Evolutionary conservation across 345 rosid genomes (phyloP).

Genomic region (Euphorbia pulcherrima): DNA sequence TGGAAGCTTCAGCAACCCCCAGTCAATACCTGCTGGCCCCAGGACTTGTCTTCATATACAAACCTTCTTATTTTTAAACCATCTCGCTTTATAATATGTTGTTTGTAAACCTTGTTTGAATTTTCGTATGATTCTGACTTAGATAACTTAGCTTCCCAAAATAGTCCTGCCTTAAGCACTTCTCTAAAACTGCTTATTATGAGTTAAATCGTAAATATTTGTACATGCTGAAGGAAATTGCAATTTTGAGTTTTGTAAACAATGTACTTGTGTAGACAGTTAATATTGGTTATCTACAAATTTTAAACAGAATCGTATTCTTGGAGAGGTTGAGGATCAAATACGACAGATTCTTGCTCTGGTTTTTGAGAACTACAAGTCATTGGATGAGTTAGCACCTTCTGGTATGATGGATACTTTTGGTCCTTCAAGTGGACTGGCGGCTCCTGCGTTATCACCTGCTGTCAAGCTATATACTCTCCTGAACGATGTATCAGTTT

Average conservation of each 20-base stretch:
- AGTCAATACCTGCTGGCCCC: too few species aligned
- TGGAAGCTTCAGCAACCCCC: too few species aligned
- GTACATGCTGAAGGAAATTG: background rate
- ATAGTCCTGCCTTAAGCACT: background rate
- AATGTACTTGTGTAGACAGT: background rate
- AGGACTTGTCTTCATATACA: background rate
- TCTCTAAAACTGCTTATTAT: background rate
- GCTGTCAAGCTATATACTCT: conserved; percentile 26
- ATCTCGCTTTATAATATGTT: background rate
- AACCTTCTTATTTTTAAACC: background rate
- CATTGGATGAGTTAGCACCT: conserved; percentile 19
- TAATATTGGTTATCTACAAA: background rate
- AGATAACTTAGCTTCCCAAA: background rate
- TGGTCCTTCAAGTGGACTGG: conserved; percentile 24
- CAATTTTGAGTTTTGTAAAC: background rate
- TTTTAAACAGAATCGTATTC: conserved; percentile 23
- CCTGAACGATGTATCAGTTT: conserved; percentile 21
- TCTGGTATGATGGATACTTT: conserved; percentile 26
- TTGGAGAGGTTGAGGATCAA: conserved; percentile 32
- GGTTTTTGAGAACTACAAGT: conserved; percentile 29
- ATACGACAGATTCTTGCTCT: conserved; percentile 19
- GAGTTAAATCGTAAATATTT: background rate
- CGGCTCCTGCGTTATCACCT: conserved; percentile 27
- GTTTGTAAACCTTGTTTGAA: background rate
- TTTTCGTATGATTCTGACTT: background rate